Base-by-base conservation (phyloP, 306 rosid species). In the Morella rubra region DNA sequence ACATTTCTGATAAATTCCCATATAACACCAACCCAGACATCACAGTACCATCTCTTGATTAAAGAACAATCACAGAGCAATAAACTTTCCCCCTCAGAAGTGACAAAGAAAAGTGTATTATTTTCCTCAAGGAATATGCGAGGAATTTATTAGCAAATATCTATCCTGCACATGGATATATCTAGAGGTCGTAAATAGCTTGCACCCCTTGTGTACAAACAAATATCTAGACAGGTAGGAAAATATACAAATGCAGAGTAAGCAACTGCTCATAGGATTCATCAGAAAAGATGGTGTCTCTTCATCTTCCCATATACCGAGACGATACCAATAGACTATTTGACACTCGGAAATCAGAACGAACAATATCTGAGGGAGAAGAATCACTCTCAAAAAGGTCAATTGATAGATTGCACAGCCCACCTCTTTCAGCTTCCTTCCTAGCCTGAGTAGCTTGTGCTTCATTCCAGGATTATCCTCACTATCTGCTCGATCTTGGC, bases 371-470 rank as follows among this genome's bases (percentile, higher is more conserved):
- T 46, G 37, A 4, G 32, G 32, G 52, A 47, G 13, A 46, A 58
- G 58, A 7, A 5, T 15, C 32, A 67, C 64, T 68, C 10, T 54
- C 19, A 52, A 24, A 60, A 16, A 0, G 7, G 52, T n/a, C 1
- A 11, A 0, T 73, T 4, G 41, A 12, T 42, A 14, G 24, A 7
- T 69, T 32, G 22, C 71, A 60, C 45, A 70, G 77, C 45, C 68
- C 14, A 95, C 99, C 98, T 95, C 89, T 81, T 91, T 92, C 44
- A 95, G 91, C 82, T 90, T 95, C 83, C 97, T 89, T 12, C 88
- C 88, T 13, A 95, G 90, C 41, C 96, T 85, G 9, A 95, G 93
- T 12, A 95, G 81, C 68, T 84, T 88, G 77, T 90, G 97, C 87
- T 88, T 86, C 90, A 89, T 84, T 68, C 80, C 84, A 22, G 86